phyloP scores from a whole-genome alignment of 345 rosid genomes.

The Pistacia vera region DNA sequence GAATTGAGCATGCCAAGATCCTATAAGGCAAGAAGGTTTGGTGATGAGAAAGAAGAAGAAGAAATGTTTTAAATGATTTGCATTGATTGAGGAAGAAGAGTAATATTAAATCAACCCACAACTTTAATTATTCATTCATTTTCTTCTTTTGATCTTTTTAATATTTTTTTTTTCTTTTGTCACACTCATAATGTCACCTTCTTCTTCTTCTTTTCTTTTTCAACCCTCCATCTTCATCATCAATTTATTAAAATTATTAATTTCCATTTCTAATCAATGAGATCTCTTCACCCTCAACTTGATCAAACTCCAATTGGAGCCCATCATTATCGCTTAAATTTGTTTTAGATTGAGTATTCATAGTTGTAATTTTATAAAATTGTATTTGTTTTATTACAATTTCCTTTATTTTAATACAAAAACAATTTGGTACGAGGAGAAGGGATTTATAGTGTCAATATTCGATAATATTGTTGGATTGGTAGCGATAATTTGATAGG shows the following conservation, averaged over 20 bases:
- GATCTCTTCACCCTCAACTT: not conserved
- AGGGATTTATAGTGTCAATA: no score
- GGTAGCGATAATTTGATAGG: no score
- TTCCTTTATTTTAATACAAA: no score
- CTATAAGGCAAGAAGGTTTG: not conserved
- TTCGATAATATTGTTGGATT: no score
- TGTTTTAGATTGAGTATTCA: no score
- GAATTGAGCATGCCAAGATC: slow-evolving; percentile 12
- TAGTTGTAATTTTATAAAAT: no score
- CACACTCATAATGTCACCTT: not conserved
- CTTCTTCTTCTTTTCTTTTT: not conserved
- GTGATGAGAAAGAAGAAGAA: not conserved
- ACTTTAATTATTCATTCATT: not conserved
- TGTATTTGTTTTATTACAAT: no score
- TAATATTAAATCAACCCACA: slow-evolving; percentile 36
- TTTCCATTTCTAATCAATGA: not conserved
- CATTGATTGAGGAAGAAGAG: slow-evolving; percentile 45
- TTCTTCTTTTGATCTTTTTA: not conserved
- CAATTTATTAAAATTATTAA: no score
- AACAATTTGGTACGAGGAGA: no score
- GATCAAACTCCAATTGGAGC: no score
- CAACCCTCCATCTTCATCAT: not conserved
- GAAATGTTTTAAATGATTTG: slow-evolving; percentile 24
- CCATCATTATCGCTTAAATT: no score
- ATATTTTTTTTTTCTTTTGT: not conserved